Evolutionary conservation across 1,284 basidiomycete species (phyloP), one percentile per base, ranked within the genome.

Genomic region (Ceratobasidium papillatum): DNA sequence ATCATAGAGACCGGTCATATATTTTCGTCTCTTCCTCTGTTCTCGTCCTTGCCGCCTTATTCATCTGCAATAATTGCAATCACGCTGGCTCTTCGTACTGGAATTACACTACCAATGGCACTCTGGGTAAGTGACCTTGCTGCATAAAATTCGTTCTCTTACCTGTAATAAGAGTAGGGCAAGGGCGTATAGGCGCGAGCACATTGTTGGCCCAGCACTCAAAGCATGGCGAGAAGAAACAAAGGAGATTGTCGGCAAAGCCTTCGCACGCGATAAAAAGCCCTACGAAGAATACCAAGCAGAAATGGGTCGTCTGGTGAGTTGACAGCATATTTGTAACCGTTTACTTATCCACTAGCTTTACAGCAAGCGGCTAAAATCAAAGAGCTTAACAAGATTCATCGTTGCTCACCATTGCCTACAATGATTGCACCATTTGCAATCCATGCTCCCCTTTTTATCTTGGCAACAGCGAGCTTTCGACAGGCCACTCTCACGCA

Each of bases 21-120:
- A 58, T 89, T 92, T 27, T 81, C 88, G 61, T 91, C 91, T 3
- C 82, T 94, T 27, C 92, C 92, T 2, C 84, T 88, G 77, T 91
- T 92, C 36, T 83, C 87, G 1, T 85, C 85, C 14, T 84, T 89
- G 78, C 91, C 92, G 0, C 82, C 88, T 0, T 94, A 94, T 82
- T 88, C 94, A 0, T 86, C 89, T 0, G 91, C 92, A 1, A 94
- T 96, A 76, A 90, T 96, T 54, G 80, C 94, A 2, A 84, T 90
- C 74, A 93, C 94, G 0, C 81, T 94, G 58, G 79, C 87, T 14
- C 85, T 90, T 41, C 89, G 95, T 77, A 82, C 91, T 8, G 83
- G 85, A 0, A 80, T 89, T 62, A 90, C 94, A 0, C 85, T 95
- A 4, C 95, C 94, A 22, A 85, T 93, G 76, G 89, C 91, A 76